Base-by-base conservation (phyloP, 1,284 basidiomycete genomes). In the Meira nashicola region DNA sequence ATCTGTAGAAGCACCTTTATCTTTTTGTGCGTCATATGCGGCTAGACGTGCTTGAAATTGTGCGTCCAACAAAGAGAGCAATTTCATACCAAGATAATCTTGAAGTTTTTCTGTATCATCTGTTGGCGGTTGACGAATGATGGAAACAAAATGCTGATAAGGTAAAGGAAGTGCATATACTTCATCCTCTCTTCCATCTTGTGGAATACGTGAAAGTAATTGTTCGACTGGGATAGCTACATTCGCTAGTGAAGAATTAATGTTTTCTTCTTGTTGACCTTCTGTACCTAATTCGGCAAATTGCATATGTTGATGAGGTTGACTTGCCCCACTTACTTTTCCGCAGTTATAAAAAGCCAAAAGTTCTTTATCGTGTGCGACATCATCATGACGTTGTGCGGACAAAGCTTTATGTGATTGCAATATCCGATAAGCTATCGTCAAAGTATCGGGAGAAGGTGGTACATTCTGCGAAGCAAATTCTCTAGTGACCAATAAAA, bases 321-420 rank as follows among this genome's bases (percentile, higher is more conserved):
- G 76, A 15, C 59, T 64, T 0, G 76, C 76, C 1, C 76, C 76
- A 10, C 68, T 62, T 0, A 63, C 57, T 8, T 44, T 46, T 19
- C 76, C 76, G 55, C 76, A 78, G 55, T 78, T 78, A 62, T 70
- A 78, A 53, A 78, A 78, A 2, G 57, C 62, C 2, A 78, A 56
- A 39, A 75, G 17, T 37, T 77, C 75, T 1, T 65, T 12, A 23
- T 41, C 15, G 28, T 14, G 0, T 12, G 15, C 2, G 3, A n/a
- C 8, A 57, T 23, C 10, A 54, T 44, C 4, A 33, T 12, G 21
- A 28, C 1, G 17, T 39, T 52, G 37, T 4, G 21, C 25, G 33
- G 23, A 12, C 15, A 50, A 46, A 2, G 21, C 7, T 7, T 51
- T 39, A 14, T 73, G 66, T 2, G 66, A 28, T 0, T 58, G 41